phyloP scores from a whole-genome alignment of 257 asterid genomes.

The Solanum megistacrolobum region DNA sequence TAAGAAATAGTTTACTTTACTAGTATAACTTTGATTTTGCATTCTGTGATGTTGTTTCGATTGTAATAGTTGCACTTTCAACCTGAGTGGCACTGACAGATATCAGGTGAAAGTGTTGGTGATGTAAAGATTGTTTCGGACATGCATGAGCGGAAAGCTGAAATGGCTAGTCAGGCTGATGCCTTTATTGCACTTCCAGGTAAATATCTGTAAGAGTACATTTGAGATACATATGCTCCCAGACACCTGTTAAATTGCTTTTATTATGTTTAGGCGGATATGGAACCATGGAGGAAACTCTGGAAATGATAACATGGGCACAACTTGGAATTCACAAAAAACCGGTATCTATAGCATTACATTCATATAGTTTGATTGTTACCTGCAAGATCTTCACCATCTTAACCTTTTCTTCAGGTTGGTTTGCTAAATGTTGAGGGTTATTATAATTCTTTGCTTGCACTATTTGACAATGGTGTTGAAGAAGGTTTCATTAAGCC shows the following conservation, averaged over 20 bases:
- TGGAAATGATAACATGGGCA: constrained; percentile 99
- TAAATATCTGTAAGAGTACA: constrained; percentile 9
- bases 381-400: background rate
- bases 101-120: constrained; percentile 90
- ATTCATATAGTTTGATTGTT: background rate
- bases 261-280: constrained; percentile 62
- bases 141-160: constrained; percentile 98
- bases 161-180: constrained; percentile 85
- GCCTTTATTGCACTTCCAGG: constrained; percentile 99
- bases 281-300: constrained; percentile 92
- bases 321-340: constrained; percentile 94
- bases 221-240: background rate
- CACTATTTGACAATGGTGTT: constrained; percentile 89
- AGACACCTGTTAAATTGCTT: background rate
- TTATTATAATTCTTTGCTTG: constrained; percentile 72
- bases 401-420: constrained; percentile 37
- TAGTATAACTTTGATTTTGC: background rate
- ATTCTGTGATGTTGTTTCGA: background rate
- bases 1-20: background rate
- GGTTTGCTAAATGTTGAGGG: constrained; percentile 97
- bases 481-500: constrained; percentile 95
- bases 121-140: constrained; percentile 84
- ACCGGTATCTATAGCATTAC: constrained; percentile 34
- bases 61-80: background rate
- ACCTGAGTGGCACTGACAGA: constrained; percentile 34